Conservation (phyloP, 495 filamentous ascomycete genomes). For the Ascobolus immersus region DNA sequence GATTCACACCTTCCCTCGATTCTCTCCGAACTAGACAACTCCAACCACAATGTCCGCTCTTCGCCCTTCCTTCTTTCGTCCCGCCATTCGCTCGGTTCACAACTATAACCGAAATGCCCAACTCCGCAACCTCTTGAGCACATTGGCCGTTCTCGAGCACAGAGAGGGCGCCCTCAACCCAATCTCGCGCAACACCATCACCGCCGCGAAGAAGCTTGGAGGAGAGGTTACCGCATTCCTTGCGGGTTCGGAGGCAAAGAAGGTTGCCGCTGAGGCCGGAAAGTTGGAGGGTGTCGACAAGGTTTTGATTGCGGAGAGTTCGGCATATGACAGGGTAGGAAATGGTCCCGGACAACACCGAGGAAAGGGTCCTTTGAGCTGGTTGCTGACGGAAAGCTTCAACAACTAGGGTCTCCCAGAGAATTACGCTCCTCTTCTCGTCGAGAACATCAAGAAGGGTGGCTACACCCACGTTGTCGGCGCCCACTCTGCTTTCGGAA, state of each 20-base stretch:
- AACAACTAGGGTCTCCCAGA: conserved; percentile 53
- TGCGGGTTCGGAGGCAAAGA: conserved; percentile 56
- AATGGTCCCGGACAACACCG: background rate
- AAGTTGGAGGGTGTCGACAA: conserved; percentile 80
- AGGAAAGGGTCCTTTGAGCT: background rate
- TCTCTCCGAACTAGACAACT: no score
- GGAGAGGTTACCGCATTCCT: conserved; percentile 67
- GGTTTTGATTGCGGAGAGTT: conserved; percentile 66
- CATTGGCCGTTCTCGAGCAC: conserved; percentile 80
- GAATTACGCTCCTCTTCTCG: conserved; percentile 78
- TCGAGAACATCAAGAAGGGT: conserved; percentile 86
- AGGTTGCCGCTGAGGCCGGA: conserved; percentile 61
- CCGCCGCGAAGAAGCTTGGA: conserved; percentile 65
- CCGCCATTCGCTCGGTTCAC: background rate
- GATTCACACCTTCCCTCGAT: no score
- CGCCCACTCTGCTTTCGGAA: conserved; percentile 86
- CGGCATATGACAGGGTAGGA: conserved; percentile 71
- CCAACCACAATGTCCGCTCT: no score
- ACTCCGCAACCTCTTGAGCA: conserved; percentile 52
- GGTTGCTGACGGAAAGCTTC: background rate
- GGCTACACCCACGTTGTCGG: conserved; percentile 75
- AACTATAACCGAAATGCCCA: background rate
- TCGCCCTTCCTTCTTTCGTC: background rate
- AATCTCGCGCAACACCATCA: conserved; percentile 64
- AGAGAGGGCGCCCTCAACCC: conserved; percentile 62